Conservation (phyloP, 805 yeast genomes). For the Barnettozyma pratensis region DNA sequence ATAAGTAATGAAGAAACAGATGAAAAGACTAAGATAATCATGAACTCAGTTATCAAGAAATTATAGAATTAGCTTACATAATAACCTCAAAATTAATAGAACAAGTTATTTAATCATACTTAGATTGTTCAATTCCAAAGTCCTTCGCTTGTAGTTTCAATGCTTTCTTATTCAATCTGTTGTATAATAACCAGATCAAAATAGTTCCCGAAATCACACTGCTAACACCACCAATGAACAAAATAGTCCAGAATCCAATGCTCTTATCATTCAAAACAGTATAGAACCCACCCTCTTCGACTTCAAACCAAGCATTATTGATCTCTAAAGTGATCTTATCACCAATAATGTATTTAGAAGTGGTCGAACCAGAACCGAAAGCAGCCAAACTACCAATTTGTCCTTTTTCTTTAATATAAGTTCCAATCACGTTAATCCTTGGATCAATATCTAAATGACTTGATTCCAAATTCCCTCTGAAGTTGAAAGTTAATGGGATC, state of each 20-base stretch:
- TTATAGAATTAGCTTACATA: constrained; percentile 5
- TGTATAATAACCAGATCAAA: constrained; percentile 6
- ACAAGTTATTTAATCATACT: constrained; percentile 4
- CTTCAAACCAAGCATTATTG: constrained; percentile 51
- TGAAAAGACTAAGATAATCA: constrained; percentile 18
- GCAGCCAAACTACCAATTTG: constrained; percentile 39
- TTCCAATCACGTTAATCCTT: constrained; percentile 45
- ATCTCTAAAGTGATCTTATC: constrained; percentile 52
- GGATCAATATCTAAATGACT: constrained; percentile 66
- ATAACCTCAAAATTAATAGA: neutral
- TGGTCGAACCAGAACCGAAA: constrained; percentile 48
- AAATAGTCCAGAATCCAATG: neutral
- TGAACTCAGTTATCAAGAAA: constrained; percentile 22
- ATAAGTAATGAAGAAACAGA: constrained; percentile 24
- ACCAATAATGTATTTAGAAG: constrained; percentile 62
- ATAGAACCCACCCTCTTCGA: neutral
- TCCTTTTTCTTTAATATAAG: constrained; percentile 24
- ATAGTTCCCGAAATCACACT: constrained; percentile 4
- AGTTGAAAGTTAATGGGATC: constrained; percentile 58
- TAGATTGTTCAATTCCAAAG: constrained; percentile 8
- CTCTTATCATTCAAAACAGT: neutral
- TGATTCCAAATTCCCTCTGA: constrained; percentile 63
- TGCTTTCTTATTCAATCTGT: constrained; percentile 7
- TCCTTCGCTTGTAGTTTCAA: constrained; percentile 8
- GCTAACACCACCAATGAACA: constrained; percentile 5